These are phyloP conservation scores for Taphrina confusa DNA, from an alignment of 1,139 yeast species.

Conservation along the genomic window DNA sequence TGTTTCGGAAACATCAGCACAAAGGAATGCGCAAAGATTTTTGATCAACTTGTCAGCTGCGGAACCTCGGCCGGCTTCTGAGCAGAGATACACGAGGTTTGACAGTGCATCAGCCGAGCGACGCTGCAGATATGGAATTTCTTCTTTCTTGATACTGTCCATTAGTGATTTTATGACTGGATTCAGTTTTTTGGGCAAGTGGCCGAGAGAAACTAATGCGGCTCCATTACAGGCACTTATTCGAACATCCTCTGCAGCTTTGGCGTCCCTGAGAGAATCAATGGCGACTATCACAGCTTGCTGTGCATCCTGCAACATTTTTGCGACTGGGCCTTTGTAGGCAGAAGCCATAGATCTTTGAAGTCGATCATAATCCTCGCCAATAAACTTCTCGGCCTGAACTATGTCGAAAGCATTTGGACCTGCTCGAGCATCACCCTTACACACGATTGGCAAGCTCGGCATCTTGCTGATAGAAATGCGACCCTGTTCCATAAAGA, in stretches of 20 bases:
- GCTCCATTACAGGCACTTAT: conserved; percentile 77
- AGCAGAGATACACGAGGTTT: conserved; percentile 60
- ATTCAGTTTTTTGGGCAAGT: conserved; percentile 78
- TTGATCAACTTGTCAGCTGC: conserved; percentile 87
- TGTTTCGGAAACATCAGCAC: conserved; percentile 94
- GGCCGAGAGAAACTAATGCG: conserved; percentile 60
- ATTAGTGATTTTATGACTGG: conserved; percentile 86
- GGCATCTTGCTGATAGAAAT: conserved; percentile 76
- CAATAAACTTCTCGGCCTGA: conserved; percentile 69
- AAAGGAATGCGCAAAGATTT: conserved; percentile 85
- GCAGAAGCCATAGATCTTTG: conserved; percentile 67
- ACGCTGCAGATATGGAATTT: conserved; percentile 62
- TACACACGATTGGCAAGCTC: conserved; percentile 81
- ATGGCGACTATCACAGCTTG: conserved; percentile 67
- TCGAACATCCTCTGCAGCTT: conserved; percentile 58
- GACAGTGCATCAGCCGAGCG: conserved; percentile 74
- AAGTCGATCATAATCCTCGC: conserved; percentile 67
- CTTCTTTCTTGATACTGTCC: conserved; percentile 88
- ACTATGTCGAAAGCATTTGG: conserved; percentile 86
- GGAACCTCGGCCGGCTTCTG: conserved; percentile 59
- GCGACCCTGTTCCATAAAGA: conserved; percentile 75
- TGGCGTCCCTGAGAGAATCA: conserved; percentile 64
- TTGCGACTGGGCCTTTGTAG: conserved; percentile 68
- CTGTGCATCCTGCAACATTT: conserved; percentile 77
- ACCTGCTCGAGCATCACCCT: conserved; percentile 93